phyloP scores from a whole-genome alignment of 169 alveolate species.

The Plasmodium ovale region DNA sequence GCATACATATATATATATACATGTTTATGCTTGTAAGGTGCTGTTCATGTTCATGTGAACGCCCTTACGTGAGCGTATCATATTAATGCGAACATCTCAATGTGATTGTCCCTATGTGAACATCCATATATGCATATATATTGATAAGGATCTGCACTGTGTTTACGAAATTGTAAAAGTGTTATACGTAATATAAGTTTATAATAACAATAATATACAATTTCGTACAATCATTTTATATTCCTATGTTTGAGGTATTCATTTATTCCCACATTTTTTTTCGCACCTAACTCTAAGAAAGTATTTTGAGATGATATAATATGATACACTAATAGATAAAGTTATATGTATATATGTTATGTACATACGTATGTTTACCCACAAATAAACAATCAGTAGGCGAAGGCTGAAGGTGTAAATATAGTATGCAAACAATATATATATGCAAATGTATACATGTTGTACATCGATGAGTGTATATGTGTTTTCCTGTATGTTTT shows the following conservation, averaged over 20 bases:
- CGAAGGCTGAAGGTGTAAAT: neutral
- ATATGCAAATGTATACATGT: neutral
- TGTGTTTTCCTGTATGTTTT: neutral
- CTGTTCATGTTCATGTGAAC: neutral
- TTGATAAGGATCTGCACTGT: neutral
- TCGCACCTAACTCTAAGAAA: neutral
- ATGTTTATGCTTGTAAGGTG: neutral
- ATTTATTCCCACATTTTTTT: neutral
- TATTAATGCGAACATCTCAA: neutral
- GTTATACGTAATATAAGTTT: neutral
- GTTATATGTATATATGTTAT: neutral
- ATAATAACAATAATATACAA: neutral
- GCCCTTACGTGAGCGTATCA: too few relatives aligned
- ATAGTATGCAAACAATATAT: neutral
- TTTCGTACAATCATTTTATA: neutral
- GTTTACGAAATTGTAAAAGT: neutral
- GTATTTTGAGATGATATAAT: constrained; percentile 4
- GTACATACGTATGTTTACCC: neutral
- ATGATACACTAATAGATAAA: neutral
- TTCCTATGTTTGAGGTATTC: neutral
- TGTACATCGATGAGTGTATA: neutral
- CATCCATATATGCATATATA: neutral
- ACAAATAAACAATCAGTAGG: neutral
- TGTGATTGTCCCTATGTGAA: neutral
- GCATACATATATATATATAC: neutral